Evolutionary conservation across 768 basidiomycete genomes (phyloP).

Genomic region (Naganishia antarctica): DNA sequence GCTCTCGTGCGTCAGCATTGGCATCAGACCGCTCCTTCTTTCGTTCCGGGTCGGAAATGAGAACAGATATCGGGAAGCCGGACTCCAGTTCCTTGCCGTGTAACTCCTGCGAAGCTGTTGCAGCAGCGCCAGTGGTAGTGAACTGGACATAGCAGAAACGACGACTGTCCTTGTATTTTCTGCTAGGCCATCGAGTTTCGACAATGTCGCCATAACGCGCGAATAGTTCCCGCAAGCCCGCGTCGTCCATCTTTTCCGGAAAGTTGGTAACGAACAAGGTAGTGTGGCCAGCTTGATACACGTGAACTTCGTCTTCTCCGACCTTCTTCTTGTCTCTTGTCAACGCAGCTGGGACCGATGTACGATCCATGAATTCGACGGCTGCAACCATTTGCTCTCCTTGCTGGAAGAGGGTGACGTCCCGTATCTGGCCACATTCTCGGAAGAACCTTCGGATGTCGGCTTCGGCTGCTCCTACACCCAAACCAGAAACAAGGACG

Average conservation of each 20-base stretch:
- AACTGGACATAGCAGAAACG: slow-evolving; percentile 95
- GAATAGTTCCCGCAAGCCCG: slow-evolving; percentile 68
- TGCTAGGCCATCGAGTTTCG: slow-evolving; percentile 96
- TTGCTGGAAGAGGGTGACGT: slow-evolving; percentile 69
- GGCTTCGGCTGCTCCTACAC: slow-evolving; percentile 56
- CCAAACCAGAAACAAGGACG: slow-evolving; percentile 75
- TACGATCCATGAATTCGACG: slow-evolving; percentile 76
- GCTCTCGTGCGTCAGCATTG: slow-evolving; percentile 72
- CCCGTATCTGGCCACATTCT: slow-evolving; percentile 82
- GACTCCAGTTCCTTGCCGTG: slow-evolving; percentile 71
- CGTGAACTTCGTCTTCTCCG: slow-evolving; percentile 67
- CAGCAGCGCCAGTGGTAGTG: slow-evolving; percentile 67
- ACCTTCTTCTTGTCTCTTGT: slow-evolving; percentile 93
- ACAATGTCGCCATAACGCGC: slow-evolving; percentile 83
- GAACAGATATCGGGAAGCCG: slow-evolving; percentile 65
- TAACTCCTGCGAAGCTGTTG: slow-evolving; percentile 71
- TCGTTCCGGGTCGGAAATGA: slow-evolving; percentile 81
- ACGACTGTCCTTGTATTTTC: slow-evolving; percentile 84
- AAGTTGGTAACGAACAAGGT: slow-evolving; percentile 96
- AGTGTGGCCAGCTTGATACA: slow-evolving; percentile 87
- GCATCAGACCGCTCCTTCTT: slow-evolving; percentile 87
- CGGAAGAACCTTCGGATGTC: neutral
- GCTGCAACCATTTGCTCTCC: slow-evolving; percentile 66
- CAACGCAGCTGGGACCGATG: slow-evolving; percentile 74
- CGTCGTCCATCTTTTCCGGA: slow-evolving; percentile 76